Evolutionary conservation across 768 basidiomycete genomes (phyloP), one percentile per base, ranked within the genome.

Genomic region (Lactarius deliciosus): DNA sequence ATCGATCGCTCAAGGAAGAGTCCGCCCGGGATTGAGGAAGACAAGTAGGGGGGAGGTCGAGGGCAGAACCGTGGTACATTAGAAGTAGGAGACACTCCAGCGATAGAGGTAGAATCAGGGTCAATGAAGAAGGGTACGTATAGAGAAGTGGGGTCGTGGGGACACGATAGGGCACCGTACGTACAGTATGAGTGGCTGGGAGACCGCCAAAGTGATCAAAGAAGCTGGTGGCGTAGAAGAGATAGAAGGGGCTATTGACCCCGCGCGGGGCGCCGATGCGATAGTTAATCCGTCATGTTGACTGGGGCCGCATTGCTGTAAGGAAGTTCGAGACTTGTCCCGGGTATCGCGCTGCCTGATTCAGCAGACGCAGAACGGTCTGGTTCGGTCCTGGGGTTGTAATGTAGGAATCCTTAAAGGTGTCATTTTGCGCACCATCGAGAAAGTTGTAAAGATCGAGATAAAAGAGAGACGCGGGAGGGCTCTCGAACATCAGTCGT

Each of bases 361-460:
- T 57, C 40, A 57, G 61, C 15, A 30, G 20, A 11, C 56, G 56
- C 15, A 63, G 32, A 10, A 57, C 20, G 1, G 65, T 58, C 55
- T 66, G 66, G 47, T 45, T 60, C 18, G 66, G 54, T 18, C 61
- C 47, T 18, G 66, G 53, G 25, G 58, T 73, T 38, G 58, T 73
- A 15, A 63, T 30, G 68, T 86, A 85, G 1, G 79, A 85, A 70
- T 83, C 80, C 50, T 78, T 76, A 72, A 90, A 89, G 66, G 89
- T 87, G 73, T 89, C 87, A 61, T 81, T 73, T 72, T 91, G 89
- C 0, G 88, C 77, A 4, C 90, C 89, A 69, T 91, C 84, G 20
- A 68, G 64, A 73, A 88, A 91, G 68, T 86, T 86, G 78, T 88
- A 91, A 9, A 83, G 75, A 60, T 82, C 81, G 70, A 81, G 85